Conservation (phyloP, 2,329 filamentous ascomycete species). For the Pezicula neosporulosa region DNA sequence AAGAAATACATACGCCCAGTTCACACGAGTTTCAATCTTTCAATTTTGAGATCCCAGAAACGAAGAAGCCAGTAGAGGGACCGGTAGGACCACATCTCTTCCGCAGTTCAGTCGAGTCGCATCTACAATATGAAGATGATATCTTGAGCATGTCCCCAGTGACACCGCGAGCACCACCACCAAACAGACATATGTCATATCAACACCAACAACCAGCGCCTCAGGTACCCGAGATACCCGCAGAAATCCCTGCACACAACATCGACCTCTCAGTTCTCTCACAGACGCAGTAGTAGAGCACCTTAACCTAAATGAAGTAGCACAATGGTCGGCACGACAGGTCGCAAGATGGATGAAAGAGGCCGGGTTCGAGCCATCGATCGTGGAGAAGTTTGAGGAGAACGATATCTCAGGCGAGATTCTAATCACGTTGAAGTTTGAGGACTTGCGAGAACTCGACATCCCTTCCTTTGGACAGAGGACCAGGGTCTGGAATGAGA, state of each 20-base stretch:
- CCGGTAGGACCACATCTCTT: constrained; percentile 87
- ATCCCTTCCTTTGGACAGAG: constrained; percentile 80
- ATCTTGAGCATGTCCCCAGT: constrained; percentile 70
- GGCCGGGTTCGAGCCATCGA: constrained; percentile 70
- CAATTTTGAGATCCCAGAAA: constrained; percentile 54
- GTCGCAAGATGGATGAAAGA: constrained; percentile 86
- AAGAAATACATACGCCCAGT: constrained; percentile 76
- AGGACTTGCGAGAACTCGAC: constrained; percentile 78
- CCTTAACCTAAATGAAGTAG: constrained; percentile 56
- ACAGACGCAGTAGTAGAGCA: constrained; percentile 52
- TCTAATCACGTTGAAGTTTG: constrained; percentile 85
- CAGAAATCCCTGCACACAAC: constrained; percentile 16
- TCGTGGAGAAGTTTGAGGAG: constrained; percentile 80
- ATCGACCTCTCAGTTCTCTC: constrained; percentile 48
- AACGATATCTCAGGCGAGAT: constrained; percentile 92
- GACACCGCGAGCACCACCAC: constrained; percentile 56
- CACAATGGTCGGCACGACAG: constrained; percentile 69
- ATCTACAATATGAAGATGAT: constrained; percentile 45
- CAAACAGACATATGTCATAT: constrained; percentile 20
- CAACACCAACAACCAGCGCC: constrained; percentile 9
- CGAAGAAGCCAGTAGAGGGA: constrained; percentile 66
- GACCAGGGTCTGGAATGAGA: constrained; percentile 76
- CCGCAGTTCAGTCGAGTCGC: constrained; percentile 60
- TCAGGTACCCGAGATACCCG: constrained; percentile 19
- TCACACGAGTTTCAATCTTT: constrained; percentile 60